Evolutionary conservation across 2,329 filamentous ascomycete species (phyloP).

Genomic region (Aspergillus neoniger): DNA sequence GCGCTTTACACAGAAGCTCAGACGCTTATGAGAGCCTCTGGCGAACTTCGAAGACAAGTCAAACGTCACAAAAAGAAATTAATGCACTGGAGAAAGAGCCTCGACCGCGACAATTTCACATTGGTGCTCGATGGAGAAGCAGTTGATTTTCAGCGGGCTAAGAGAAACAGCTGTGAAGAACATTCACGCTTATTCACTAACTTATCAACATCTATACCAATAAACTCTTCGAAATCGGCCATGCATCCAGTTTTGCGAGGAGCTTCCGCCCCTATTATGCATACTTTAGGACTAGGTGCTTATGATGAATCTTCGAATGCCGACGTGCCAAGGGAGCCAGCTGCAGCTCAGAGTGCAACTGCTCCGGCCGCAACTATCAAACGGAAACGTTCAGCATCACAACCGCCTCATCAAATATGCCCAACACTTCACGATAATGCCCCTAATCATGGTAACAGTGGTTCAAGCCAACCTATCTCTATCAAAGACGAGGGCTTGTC

Average conservation of each 20-base stretch:
- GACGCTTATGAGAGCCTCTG: slow-evolving; percentile 31
- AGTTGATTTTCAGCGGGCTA: slow-evolving; percentile 32
- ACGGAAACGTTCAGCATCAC: slow-evolving; percentile 19
- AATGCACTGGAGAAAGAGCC: slow-evolving; percentile 29
- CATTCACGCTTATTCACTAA: neutral
- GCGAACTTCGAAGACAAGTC: slow-evolving; percentile 31
- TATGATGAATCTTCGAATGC: neutral
- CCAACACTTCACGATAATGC: neutral
- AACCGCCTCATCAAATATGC: neutral
- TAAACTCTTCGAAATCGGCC: neutral
- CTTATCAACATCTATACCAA: neutral
- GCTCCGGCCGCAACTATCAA: slow-evolving; percentile 21
- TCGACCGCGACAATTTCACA: slow-evolving; percentile 35
- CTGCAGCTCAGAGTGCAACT: neutral
- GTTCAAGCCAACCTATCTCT: slow-evolving; percentile 21
- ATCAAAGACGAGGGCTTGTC: slow-evolving; percentile 42
- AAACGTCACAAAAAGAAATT: slow-evolving; percentile 40
- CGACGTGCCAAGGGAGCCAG: neutral
- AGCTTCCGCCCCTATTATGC: neutral
- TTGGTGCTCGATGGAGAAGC: slow-evolving; percentile 28
- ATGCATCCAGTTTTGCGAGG: neutral
- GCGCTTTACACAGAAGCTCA: slow-evolving; percentile 35
- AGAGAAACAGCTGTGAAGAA: neutral
- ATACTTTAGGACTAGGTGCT: neutral
- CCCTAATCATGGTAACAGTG: slow-evolving; percentile 6